These are phyloP conservation scores for Grosmannia penicillata DNA, from an alignment of 2,329 filamentous ascomycete genomes.

Conservation along the genomic window DNA sequence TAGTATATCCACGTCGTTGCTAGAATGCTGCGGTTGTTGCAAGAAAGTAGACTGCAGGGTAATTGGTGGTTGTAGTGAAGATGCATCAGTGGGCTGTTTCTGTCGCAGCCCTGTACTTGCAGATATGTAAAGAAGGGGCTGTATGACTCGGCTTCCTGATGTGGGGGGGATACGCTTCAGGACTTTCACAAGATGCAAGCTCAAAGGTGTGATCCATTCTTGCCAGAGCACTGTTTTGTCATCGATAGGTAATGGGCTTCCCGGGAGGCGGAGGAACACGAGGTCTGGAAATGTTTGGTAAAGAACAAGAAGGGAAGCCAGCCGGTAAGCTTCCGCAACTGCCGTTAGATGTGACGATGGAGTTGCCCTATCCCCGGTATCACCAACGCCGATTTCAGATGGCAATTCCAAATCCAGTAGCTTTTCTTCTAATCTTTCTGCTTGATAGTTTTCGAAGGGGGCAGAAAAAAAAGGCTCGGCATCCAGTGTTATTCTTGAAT, in stretches of 20 bases:
- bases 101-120: slow-evolving; percentile 8
- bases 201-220: slow-evolving; percentile 7
- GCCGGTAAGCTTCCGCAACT: slow-evolving; percentile 21
- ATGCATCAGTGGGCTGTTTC: too few species aligned
- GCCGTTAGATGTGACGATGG: slow-evolving; percentile 18
- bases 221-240: slow-evolving; percentile 4
- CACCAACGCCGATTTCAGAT: slow-evolving; percentile 8
- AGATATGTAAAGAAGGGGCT: slow-evolving; percentile 9
- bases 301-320: slow-evolving; percentile 21
- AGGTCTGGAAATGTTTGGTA: slow-evolving; percentile 18
- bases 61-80: too few species aligned
- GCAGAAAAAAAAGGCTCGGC: slow-evolving; percentile 11
- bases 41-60: neutral
- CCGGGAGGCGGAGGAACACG: slow-evolving; percentile 3
- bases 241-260: neutral
- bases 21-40: neutral
- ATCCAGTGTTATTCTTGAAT: slow-evolving; percentile 8
- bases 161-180: slow-evolving; percentile 7
- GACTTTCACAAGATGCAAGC: slow-evolving; percentile 6
- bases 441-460: slow-evolving; percentile 16
- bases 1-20: neutral
- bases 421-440: slow-evolving; percentile 19
- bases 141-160: slow-evolving; percentile 9
- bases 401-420: slow-evolving; percentile 17
- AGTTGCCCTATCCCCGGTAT: slow-evolving; percentile 18